A percentile compares a stretch with the other conserved stretches of the same genome.
Conservation (phyloP, 1,139 yeast genomes). For the Lizanozyma gosingica region DNA sequence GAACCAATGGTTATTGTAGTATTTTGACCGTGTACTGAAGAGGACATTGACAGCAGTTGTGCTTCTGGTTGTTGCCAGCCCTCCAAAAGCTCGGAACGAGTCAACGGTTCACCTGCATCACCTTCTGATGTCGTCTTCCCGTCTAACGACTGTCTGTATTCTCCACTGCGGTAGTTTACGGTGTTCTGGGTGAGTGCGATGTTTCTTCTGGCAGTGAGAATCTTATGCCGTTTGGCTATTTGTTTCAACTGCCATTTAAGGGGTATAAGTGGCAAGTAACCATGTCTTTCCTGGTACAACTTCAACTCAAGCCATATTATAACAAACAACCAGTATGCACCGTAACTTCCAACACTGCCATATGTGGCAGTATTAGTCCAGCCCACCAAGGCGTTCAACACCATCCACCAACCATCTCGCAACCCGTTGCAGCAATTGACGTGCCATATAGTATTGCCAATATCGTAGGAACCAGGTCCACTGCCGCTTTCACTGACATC, state of each 20-base stretch:
- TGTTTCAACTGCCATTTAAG: constrained; percentile 48
- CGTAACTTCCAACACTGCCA: constrained; percentile 78
- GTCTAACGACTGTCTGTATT: background rate
- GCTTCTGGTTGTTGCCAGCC: no score
- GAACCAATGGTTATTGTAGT: no score
- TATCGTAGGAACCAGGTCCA: constrained; percentile 93
- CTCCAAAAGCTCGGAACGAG: no score
- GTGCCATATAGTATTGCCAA: constrained; percentile 79
- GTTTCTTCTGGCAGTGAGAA: background rate
- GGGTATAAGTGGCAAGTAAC: constrained; percentile 53
- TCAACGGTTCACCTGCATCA: no score
- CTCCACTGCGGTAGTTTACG: background rate
- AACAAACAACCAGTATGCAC: constrained; percentile 65
- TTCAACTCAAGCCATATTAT: constrained; percentile 42
- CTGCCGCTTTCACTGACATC: constrained; percentile 85
- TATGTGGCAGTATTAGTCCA: constrained; percentile 96
- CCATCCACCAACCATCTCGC: constrained; percentile 88
- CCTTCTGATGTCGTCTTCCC: no score
- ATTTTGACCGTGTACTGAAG: no score
- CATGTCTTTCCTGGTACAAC: constrained; percentile 54
- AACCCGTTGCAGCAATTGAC: constrained; percentile 94
- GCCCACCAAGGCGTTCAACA: constrained; percentile 83
- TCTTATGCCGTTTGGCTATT: constrained; percentile 36
- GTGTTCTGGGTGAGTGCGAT: background rate
- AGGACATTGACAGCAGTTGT: no score